A percentile compares a stretch with the other conserved stretches of the same genome.
Evolutionary conservation across 129 eudicot genomes (phyloP).

Genomic region (Artemisia tridentata): DNA sequence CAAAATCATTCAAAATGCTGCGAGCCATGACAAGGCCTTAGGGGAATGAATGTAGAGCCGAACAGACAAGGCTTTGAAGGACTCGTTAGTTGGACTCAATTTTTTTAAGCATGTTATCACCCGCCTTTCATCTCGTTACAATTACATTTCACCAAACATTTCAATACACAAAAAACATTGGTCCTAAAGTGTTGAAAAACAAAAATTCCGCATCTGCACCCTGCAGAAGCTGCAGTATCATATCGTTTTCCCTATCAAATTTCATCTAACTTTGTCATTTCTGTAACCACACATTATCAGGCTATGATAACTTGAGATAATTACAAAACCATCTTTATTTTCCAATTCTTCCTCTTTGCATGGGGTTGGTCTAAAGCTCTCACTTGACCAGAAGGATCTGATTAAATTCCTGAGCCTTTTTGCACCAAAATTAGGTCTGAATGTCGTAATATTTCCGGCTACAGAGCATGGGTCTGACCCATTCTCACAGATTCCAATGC

Average conservation of each 20-base stretch:
- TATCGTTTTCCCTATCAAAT: not conserved
- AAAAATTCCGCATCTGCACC: slow-evolving; percentile 14
- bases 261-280: not conserved
- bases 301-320: slow-evolving; percentile 22
- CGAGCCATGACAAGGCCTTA: too few relatives aligned
- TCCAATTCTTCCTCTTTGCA: slow-evolving; percentile 33
- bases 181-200: slow-evolving; percentile 3
- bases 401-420: slow-evolving; percentile 44
- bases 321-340: slow-evolving; percentile 17
- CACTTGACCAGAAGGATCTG: slow-evolving; percentile 28
- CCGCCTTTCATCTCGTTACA: too few relatives aligned
- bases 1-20: too few relatives aligned
- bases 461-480: slow-evolving; percentile 62
- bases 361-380: slow-evolving; percentile 40
- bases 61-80: too few relatives aligned
- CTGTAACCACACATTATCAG: slow-evolving; percentile 1
- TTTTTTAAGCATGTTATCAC: too few relatives aligned
- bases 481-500: slow-evolving; percentile 43
- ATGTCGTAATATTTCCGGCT: slow-evolving; percentile 36
- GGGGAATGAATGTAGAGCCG: too few relatives aligned
- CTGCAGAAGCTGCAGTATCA: slow-evolving; percentile 5
- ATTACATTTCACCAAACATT: not conserved
- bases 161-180: not conserved
- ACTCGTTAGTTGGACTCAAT: too few relatives aligned
- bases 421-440: slow-evolving; percentile 51